Evolutionary conservation across 164 flowering plant species (phyloP), one percentile per base, ranked within the genome.

Genomic region (Annona squamosa): DNA sequence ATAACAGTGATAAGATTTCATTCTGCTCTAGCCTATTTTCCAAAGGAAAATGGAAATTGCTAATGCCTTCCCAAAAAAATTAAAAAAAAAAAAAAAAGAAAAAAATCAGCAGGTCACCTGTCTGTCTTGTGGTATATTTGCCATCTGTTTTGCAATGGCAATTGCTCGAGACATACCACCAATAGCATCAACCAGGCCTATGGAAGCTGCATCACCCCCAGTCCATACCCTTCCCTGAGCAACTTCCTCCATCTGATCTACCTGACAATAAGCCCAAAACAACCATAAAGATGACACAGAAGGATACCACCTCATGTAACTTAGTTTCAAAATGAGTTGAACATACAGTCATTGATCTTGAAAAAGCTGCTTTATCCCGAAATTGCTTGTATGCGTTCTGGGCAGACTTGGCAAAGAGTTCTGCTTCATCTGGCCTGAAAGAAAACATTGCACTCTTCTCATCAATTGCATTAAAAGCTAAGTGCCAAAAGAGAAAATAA

Each of bases 211-310:
- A 84, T 95, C 98, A 44, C 85, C 82, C 65, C 98, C 98, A 42
- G 93, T 83, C 99, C 99, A 94, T 65, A 94, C 99, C 81, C 99
- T 87, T 19, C 99, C 97, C 77, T 94, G 99, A 64, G 99, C 99
- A 78, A 83, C 79, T 82, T 86, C 86, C 74, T 92, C 97, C 96
- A 95, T 95, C 79, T 91, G 81, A 69, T 95, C 96, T 59, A 87
- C 87, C 99, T 91, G 79, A 19, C 2, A 62, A 75, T 6, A n/a
- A 59, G 16, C 62, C 46, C 42, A 46, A 48, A 37, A 46, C n/a
- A 18, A 43, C 64, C 47, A 46, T 63, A 45, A 59, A 74, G 37
- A 68, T 46, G 68, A 65, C 48, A 3, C 16, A 65, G 69, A 48
- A 47, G 64, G 16, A 10, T 4, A 2, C 9, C 41, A 48, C 37